Evolutionary conservation across 2,329 filamentous ascomycete genomes (phyloP), one percentile per base, ranked within the genome.

Genomic region (Alternaria novae-zelandiae): DNA sequence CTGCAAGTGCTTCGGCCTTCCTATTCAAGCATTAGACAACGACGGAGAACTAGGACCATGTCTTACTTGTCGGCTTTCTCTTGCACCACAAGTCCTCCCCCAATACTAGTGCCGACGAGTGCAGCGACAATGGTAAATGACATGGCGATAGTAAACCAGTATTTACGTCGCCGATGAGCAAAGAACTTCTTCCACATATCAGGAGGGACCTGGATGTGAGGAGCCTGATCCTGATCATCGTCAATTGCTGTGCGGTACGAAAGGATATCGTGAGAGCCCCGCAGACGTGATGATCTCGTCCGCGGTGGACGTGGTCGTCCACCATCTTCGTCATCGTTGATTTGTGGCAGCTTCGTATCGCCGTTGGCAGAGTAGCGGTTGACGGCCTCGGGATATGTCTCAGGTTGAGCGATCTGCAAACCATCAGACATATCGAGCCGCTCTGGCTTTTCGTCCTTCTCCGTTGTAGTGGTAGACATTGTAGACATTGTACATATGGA

Each of bases 291-390:
- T 2, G 45, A 57, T 23, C 30, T 15, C 8, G 49, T 32, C 15
- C 49, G 49, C 20, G 30, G 49, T 21, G 12, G 21, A 30, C 28
- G 49, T 23, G 10, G 28, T 3, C 49, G 17, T 43, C 43, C 49
- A 6, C 55, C 44, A 30, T 54, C 30, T 5, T 41, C 21, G 15
- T 49, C 30, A 12, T 57, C 43, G 3, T 45, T 44, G 13, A 57
- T 23, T 26, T 61, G 58, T 43, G 58, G 58, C 6, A 61, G 53
- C 45, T 61, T 61, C 15, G 58, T 57, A 45, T 61, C 53, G 20
- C 53, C 28, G n/a, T 49, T 26, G 11, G 25, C 28, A 23, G 44
- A 50, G 17, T 61, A 57, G 32, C 45, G 53, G 28, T 57, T 50
- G 5, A 61, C 53, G 9, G 53, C 44, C 8, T 61, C 53, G 8